A percentile compares a stretch with the other conserved stretches of the same genome.
Evolutionary conservation across 2,329 filamentous ascomycete species (phyloP).

Genomic region (Pseudopyricularia javanii): DNA sequence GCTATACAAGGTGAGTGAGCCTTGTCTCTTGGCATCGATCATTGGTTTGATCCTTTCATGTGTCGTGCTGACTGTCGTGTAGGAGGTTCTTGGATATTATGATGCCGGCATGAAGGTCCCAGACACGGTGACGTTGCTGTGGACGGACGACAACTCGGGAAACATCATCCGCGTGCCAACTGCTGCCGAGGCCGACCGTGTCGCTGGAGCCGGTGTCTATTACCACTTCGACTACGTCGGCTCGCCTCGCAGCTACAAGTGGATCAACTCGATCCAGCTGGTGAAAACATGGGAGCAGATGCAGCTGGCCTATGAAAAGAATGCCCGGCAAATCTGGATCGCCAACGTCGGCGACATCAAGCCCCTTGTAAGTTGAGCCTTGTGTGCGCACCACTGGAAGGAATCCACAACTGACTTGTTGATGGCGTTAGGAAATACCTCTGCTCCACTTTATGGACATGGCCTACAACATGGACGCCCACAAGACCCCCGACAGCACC

Average conservation of each 20-base stretch:
- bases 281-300: constrained; percentile 56
- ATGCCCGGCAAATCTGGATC: constrained; percentile 40
- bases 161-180: constrained; percentile 46
- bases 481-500: constrained; percentile 21
- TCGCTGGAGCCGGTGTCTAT: constrained; percentile 47
- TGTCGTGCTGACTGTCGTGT: neutral
- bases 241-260: constrained; percentile 45
- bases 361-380: constrained; percentile 19
- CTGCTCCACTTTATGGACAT: constrained; percentile 41
- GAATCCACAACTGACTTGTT: neutral
- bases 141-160: constrained; percentile 52
- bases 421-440: constrained; percentile 25
- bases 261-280: constrained; percentile 55
- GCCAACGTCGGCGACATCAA: constrained; percentile 55
- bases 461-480: constrained; percentile 33
- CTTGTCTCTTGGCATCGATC: neutral
- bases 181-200: constrained; percentile 36
- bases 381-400: too few species aligned
- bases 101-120: constrained; percentile 44
- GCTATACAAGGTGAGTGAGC: constrained; percentile 31
- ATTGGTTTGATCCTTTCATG: neutral
- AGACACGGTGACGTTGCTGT: constrained; percentile 49
- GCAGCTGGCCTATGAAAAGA: constrained; percentile 41
- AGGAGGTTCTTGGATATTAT: constrained; percentile 41
- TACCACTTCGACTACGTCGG: constrained; percentile 45